A percentile compares a stretch with the other conserved stretches of the same genome.
phyloP scores from a whole-genome alignment of 768 basidiomycete species.

The Holtermanniella nyarrowii region DNA sequence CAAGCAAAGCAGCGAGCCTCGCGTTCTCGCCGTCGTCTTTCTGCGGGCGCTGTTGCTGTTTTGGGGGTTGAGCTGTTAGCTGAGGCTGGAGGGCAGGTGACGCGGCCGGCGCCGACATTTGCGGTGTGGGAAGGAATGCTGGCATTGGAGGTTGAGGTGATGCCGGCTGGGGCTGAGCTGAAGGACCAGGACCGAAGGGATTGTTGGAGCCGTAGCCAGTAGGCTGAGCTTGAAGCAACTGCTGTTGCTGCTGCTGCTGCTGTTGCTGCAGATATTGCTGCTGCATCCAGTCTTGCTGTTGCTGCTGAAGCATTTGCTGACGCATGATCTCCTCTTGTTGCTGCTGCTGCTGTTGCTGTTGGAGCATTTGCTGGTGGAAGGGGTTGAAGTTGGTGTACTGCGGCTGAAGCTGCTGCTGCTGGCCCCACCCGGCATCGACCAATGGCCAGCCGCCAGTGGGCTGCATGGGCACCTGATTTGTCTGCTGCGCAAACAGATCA shows the following conservation, averaged over 20 bases:
- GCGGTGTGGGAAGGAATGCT: constrained; percentile 15
- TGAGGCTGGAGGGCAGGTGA: constrained; percentile 42
- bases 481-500: constrained; percentile 47
- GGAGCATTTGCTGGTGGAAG: constrained; percentile 66
- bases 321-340: constrained; percentile 44
- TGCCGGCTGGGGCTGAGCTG: constrained; percentile 19
- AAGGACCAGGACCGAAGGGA: constrained; percentile 60
- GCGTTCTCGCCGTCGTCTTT: constrained; percentile 58
- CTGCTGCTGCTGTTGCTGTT: constrained; percentile 60
- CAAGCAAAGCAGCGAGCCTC: constrained; percentile 69
- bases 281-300: constrained; percentile 41
- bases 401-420: constrained; percentile 71
- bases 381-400: constrained; percentile 85
- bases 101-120: constrained; percentile 38
- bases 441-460: constrained; percentile 33
- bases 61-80: constrained; percentile 42
- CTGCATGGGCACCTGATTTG: constrained; percentile 41
- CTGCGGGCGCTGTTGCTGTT: constrained; percentile 15
- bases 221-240: constrained; percentile 41
- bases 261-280: constrained; percentile 30
- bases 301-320: constrained; percentile 42
- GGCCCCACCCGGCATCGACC: constrained; percentile 34
- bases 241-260: constrained; percentile 29
- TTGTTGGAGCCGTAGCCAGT: constrained; percentile 71
- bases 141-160: constrained; percentile 44